Evolutionary conservation across 345 rosid genomes (phyloP).

Genomic region (Physaria fendleri): DNA sequence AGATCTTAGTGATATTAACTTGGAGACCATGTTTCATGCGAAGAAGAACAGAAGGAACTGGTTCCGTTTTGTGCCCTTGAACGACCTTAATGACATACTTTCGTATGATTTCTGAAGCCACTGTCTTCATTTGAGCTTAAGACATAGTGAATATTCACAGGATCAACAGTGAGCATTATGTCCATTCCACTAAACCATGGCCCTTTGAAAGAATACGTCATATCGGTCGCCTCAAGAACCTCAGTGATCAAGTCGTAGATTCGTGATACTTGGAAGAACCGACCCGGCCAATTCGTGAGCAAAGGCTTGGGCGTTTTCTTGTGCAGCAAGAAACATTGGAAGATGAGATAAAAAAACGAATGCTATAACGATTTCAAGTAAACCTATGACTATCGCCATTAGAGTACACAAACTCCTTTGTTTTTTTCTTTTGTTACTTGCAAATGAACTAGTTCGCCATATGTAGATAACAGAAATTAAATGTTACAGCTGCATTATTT

Average conservation of each 20-base stretch:
- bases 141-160: not conserved
- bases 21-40: not conserved
- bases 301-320: not conserved
- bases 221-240: not conserved
- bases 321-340: not conserved
- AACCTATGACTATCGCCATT: no score
- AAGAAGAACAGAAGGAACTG: not conserved
- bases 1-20: not conserved
- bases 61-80: not conserved
- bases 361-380: not conserved
- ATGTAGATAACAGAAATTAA: no score
- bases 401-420: no score
- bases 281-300: not conserved
- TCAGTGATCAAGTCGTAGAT: not conserved
- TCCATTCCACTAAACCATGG: not conserved
- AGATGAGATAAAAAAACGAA: conserved; percentile 5
- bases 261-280: not conserved
- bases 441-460: no score
- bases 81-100: not conserved
- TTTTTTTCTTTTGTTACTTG: no score
- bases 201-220: not conserved
- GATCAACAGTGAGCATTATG: not conserved
- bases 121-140: not conserved
- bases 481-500: no score
- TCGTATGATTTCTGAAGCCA: not conserved